These are phyloP conservation scores for Tetrapyrgos nigripes DNA, from an alignment of 1,284 basidiomycete species.

Conservation along the genomic window DNA sequence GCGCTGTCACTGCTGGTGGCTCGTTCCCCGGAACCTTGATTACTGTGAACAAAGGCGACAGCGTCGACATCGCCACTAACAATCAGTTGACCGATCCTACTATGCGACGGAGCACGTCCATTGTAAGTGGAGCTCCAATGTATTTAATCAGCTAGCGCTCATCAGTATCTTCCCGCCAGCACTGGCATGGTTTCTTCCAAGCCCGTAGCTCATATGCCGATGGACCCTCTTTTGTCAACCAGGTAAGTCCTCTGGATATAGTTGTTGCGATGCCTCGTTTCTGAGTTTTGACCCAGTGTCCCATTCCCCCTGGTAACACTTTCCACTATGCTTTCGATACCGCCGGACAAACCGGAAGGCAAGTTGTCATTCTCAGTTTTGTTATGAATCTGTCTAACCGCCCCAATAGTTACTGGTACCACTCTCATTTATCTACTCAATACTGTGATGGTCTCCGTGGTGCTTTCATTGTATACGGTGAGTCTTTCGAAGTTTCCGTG, in stretches of 20 bases:
- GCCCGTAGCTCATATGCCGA: conserved; percentile 31
- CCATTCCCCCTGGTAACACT: conserved; percentile 43
- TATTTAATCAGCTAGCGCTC: neutral
- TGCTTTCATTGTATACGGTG: conserved; percentile 39
- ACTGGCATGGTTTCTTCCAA: conserved; percentile 38
- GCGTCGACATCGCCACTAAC: conserved; percentile 25
- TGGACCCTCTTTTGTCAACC: conserved; percentile 36
- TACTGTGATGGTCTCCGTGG: conserved; percentile 42
- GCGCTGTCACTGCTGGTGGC: conserved; percentile 28
- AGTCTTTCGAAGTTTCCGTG: neutral
- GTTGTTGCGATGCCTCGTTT: neutral
- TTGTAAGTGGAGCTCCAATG: conserved; percentile 19
- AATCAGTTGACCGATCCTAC: conserved; percentile 26
- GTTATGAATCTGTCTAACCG: neutral
- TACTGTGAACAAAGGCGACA: conserved; percentile 30
- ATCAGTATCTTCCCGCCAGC: conserved; percentile 20
- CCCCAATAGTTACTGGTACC: conserved; percentile 25
- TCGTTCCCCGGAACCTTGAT: conserved; percentile 31
- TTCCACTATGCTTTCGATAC: conserved; percentile 37
- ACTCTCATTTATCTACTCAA: conserved; percentile 15
- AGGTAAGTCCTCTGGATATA: conserved; percentile 10
- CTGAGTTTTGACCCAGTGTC: conserved; percentile 42
- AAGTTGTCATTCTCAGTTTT: conserved; percentile 12
- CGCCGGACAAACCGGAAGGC: conserved; percentile 35
- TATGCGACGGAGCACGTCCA: conserved; percentile 33